Percentiles rank a stretch among this genome's conserved stretches.
Evolutionary conservation across 495 filamentous ascomycete genomes (phyloP).

Genomic region (Elasticomyces elasticus): DNA sequence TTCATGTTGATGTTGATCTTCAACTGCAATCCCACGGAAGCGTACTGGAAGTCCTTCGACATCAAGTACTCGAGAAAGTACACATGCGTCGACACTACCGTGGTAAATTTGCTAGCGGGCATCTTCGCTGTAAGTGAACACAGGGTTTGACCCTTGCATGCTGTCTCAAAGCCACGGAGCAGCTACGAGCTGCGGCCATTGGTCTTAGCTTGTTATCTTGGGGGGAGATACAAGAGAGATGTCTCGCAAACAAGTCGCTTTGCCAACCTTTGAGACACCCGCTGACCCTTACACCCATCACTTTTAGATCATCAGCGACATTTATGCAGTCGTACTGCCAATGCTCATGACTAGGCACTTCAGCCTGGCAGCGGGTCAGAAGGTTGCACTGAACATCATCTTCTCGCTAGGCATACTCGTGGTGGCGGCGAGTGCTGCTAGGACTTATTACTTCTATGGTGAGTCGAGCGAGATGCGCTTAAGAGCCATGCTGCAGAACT

Average conservation of each 20-base stretch:
- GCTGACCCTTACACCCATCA: too few relatives aligned
- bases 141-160: constrained; percentile 19
- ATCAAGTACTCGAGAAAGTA: constrained; percentile 1
- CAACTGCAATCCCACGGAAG: constrained; percentile 21
- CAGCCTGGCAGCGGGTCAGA: constrained; percentile 20
- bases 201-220: too few relatives aligned
- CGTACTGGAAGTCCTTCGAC: constrained; percentile 26
- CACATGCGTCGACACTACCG: constrained; percentile 21
- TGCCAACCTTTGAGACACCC: too few relatives aligned
- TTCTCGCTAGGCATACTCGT: constrained; percentile 16
- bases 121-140: constrained; percentile 9
- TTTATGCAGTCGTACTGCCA: constrained; percentile 25
- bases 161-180: too few relatives aligned
- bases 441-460: constrained; percentile 18
- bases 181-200: too few relatives aligned
- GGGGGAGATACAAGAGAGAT: too few relatives aligned
- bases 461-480: neutral
- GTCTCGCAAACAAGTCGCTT: too few relatives aligned
- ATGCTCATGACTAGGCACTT: constrained; percentile 21
- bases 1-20: constrained; percentile 21
- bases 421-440: constrained; percentile 7
- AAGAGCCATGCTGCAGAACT: neutral
- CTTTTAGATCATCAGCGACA: neutral
- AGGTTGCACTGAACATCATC: constrained; percentile 19
- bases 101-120: constrained; percentile 22